Evolutionary conservation across 139 green algal genomes (phyloP), one percentile per base, ranked within the genome.

Genomic region (Chlamydomonas asymmetrica): DNA sequence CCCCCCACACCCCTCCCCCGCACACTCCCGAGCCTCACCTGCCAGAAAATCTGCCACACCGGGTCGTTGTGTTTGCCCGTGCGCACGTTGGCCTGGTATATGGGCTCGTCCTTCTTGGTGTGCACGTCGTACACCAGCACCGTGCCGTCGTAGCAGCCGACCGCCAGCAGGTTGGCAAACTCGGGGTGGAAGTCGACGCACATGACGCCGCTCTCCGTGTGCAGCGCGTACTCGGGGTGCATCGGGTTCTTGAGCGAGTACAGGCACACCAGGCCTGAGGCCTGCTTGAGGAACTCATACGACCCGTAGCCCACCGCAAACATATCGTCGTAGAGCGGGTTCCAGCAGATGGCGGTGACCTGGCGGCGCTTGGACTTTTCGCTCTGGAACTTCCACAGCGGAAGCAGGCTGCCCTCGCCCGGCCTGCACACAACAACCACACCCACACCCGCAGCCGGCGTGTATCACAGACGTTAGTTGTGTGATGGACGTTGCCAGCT

Each of bases 241-340:
- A 82, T 88, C 0, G 92, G 89, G 83, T 97, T 97, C 81, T 97
- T 97, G 31, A 98, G 76, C 39, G 78, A 90, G 86, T 93, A 97
- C 76, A 92, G 90, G 84, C 82, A 89, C 57, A 97, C 86, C n/a
- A 94, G 76, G 41, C 94, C 94, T 25, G 35, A 76, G 35, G 80
- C 85, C 66, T 89, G 90, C 72, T 90, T 86, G 31, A 89, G 82
- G 80, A 93, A 97, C 74, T 98, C 93, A 79, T 95, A 97, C 71
- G 75, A 90, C 66, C 95, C 95, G 80, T 97, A 97, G 23, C 90
- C 93, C 20, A 92, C 92, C 29, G 89, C 93, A 82, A 98, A 96
- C 41, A 96, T 79, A 80, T 97, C 92, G 32, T 67, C 57, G 81
- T 96, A 92, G 59, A 81, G 54, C 4, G 92, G 90, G 71, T 90